A percentile compares a stretch with the other conserved stretches of the same genome.
Conservation (phyloP, 257 asterid species). For the Fraxinus cuspidata region DNA sequence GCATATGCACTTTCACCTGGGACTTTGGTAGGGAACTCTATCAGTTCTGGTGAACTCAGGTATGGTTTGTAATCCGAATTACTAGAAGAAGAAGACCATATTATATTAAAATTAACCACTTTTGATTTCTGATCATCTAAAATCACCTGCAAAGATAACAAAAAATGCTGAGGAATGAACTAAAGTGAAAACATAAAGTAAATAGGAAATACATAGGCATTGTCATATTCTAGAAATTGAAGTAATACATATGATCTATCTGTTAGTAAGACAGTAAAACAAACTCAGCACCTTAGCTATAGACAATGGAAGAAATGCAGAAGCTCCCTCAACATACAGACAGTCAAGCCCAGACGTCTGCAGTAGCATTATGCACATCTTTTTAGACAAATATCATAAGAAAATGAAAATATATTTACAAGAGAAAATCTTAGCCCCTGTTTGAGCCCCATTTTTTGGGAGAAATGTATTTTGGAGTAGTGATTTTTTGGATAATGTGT, state of each 20-base stretch:
- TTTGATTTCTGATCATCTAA: constrained; percentile 68
- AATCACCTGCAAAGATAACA: constrained; percentile 58
- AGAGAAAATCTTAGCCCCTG: constrained; percentile 2
- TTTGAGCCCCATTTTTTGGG: too few relatives aligned
- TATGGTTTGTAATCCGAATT: constrained; percentile 44
- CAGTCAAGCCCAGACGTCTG: constrained; percentile 64
- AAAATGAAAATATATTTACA: neutral
- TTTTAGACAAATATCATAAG: constrained; percentile 16
- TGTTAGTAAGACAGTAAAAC: neutral
- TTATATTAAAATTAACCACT: constrained; percentile 60
- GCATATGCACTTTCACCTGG: constrained; percentile 92
- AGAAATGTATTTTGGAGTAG: too few relatives aligned
- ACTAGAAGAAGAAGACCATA: constrained; percentile 74
- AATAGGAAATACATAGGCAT: neutral
- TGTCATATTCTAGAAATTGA: constrained; percentile 21
- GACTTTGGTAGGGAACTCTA: constrained; percentile 86
- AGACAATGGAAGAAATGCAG: constrained; percentile 74
- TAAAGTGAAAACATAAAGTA: neutral
- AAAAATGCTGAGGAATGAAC: constrained; percentile 11
- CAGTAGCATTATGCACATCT: constrained; percentile 29
- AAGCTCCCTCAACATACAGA: constrained; percentile 88
- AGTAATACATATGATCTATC: constrained; percentile 12
- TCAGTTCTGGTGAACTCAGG: constrained; percentile 72
- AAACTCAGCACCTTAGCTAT: constrained; percentile 70
- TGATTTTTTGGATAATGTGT: too few relatives aligned